phyloP scores from a whole-genome alignment of 2,329 filamentous ascomycete species.

The Seiridium cupressi region DNA sequence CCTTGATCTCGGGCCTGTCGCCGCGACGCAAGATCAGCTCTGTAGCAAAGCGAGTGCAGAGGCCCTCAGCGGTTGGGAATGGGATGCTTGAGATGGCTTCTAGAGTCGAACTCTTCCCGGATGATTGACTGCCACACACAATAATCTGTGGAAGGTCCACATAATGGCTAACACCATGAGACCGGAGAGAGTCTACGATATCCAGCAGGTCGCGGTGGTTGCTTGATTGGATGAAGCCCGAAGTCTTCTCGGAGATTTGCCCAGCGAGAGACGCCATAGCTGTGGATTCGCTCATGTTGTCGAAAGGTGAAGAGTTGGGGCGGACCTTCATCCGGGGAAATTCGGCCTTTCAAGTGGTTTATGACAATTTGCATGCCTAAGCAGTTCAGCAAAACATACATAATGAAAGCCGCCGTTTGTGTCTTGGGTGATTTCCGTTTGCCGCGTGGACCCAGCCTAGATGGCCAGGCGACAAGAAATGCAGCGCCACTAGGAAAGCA shows the following conservation, averaged over 20 bases:
- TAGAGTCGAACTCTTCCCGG: constrained; percentile 52
- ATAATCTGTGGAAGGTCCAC: constrained; percentile 35
- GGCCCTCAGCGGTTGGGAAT: background rate
- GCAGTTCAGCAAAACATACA: too few species aligned
- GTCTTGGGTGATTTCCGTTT: too few species aligned
- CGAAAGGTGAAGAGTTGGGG: background rate
- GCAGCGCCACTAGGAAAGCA: too few species aligned
- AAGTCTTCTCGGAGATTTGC: background rate
- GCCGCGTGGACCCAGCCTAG: too few species aligned
- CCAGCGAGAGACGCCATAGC: background rate
- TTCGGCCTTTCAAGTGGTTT: too few species aligned
- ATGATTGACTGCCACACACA: constrained; percentile 52
- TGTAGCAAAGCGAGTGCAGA: background rate
- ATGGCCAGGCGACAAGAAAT: too few species aligned
- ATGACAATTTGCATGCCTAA: too few species aligned
- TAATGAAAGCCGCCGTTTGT: too few species aligned
- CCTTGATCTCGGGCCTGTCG: background rate
- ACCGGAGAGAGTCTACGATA: constrained; percentile 24
- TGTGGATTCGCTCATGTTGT: background rate
- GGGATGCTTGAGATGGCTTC: constrained; percentile 8
- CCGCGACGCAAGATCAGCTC: background rate
- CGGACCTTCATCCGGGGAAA: too few species aligned
- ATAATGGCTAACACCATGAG: constrained; percentile 27
- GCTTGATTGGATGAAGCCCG: background rate
- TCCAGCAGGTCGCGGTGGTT: constrained; percentile 28